Percentiles rank a stretch among this genome's conserved stretches.
phyloP scores from a whole-genome alignment of 169 alveolate genomes.

The Theileria sp. region DNA sequence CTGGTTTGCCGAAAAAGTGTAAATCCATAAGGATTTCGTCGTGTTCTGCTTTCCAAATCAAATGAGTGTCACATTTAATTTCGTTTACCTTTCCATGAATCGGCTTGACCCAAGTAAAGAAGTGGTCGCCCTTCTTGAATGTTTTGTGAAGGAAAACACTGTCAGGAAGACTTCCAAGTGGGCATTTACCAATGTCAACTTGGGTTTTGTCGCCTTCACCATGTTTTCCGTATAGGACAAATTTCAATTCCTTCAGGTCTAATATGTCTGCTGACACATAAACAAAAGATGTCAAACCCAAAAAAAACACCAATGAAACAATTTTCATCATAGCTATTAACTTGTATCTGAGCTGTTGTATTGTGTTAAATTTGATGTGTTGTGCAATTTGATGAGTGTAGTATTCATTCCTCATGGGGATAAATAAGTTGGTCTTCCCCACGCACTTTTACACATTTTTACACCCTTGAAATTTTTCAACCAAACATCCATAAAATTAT shows the following conservation, averaged over 20 bases:
- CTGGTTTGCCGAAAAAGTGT: background rate
- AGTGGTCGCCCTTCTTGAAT: background rate
- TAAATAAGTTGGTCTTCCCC: too few relatives aligned
- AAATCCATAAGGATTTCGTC: background rate
- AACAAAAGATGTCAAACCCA: background rate
- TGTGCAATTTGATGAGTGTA: too few relatives aligned
- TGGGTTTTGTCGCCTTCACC: too few relatives aligned
- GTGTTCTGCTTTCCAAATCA: background rate
- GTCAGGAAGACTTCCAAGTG: background rate
- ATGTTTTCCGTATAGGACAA: background rate
- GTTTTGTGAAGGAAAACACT: background rate
- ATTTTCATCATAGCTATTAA: background rate
- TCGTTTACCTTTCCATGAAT: background rate
- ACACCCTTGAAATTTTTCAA: too few relatives aligned
- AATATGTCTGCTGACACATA: background rate
- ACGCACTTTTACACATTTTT: too few relatives aligned
- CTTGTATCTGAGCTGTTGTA: too few relatives aligned
- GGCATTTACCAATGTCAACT: too few relatives aligned
- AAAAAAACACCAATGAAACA: background rate
- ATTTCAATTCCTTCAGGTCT: background rate
- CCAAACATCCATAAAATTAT: too few relatives aligned
- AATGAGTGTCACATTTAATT: background rate
- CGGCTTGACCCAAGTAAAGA: background rate
- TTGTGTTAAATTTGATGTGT: too few relatives aligned
- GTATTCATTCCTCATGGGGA: too few relatives aligned